Percentiles rank a stretch among this genome's conserved stretches.
Evolutionary conservation across 2,329 filamentous ascomycete species (phyloP).

Genomic region (Fusarium decemcellulare): DNA sequence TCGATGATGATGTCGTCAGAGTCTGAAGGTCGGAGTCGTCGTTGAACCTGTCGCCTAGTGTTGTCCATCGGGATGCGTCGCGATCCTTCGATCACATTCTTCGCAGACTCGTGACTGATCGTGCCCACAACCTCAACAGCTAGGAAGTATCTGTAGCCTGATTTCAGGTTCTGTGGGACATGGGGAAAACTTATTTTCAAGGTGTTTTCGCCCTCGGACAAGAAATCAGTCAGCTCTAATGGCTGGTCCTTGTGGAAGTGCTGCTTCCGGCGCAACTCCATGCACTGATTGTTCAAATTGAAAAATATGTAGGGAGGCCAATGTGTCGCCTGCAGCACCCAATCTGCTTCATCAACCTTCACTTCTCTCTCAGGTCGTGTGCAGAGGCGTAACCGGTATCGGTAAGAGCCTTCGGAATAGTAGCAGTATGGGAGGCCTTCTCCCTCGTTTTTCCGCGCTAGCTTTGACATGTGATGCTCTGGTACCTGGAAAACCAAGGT

Average conservation of each 20-base stretch:
- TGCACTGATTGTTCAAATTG: slow-evolving; percentile 72
- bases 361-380: slow-evolving; percentile 31
- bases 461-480: slow-evolving; percentile 49
- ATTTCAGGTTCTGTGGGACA: slow-evolving; percentile 45
- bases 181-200: slow-evolving; percentile 66
- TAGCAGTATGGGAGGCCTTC: slow-evolving; percentile 54
- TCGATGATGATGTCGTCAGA: slow-evolving; percentile 74
- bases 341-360: slow-evolving; percentile 62
- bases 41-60: slow-evolving; percentile 71
- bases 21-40: slow-evolving; percentile 54
- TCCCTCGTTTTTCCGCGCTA: slow-evolving; percentile 52
- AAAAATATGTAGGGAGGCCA: slow-evolving; percentile 84
- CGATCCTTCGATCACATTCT: slow-evolving; percentile 55
- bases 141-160: slow-evolving; percentile 63
- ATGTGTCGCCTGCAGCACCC: slow-evolving; percentile 73
- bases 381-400: slow-evolving; percentile 80
- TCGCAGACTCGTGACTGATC: slow-evolving; percentile 60
- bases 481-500: slow-evolving; percentile 64
- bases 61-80: slow-evolving; percentile 59
- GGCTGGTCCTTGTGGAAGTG: slow-evolving; percentile 84
- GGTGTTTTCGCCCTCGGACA: slow-evolving; percentile 73
- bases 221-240: slow-evolving; percentile 76
- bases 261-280: slow-evolving; percentile 74
- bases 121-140: slow-evolving; percentile 80
- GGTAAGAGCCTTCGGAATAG: slow-evolving; percentile 67